Base-by-base conservation (phyloP, 129 eudicot species). In the Flaveria ramosissima region DNA sequence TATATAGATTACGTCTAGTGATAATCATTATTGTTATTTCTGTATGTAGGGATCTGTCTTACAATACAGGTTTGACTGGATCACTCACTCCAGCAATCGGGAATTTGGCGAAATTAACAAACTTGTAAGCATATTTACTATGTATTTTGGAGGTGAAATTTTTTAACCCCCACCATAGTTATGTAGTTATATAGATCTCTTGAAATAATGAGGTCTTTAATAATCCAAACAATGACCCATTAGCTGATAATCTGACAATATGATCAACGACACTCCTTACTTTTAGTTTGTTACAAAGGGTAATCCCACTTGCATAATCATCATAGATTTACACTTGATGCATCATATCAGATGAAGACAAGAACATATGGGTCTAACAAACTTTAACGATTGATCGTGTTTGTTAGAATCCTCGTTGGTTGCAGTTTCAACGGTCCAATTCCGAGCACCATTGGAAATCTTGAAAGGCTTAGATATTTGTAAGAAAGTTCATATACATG, bases 21-120 rank as follows among this genome's bases (percentile, higher is more conserved):
- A 36, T 5, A 36, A 36, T 36, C 41, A 3, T 36, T 0, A 36
- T 36, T 7, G 7, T 36, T 46, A 16, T 63, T 61, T 61, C 10
- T 77, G 16, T 70, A 59, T 77, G 76, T 83, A 95, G 99, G 74
- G 99, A 92, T 84, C 87, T 95, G 48, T 95, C 99, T 14, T 95
- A 87, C 82, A 95, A 95, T 75, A 69, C 57, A 47, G 89, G 84
- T 7, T 65, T 95, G 86, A 79, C 67, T 0, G 96, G 99, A 60
- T 68, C 97, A 77, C 88, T 95, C 82, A 88, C 96, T 66, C 43
- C 84, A 46, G 62, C 84, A 45, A 91, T 95, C 53, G 99, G 99
- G 78, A 83, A 83, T 47, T 72, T 89, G 78, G 68, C 57, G 72
- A 84, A 91, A 68, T 72, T 95, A 75, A 72, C 97, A 72, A 87